Base-by-base conservation (phyloP, 2,329 filamentous ascomycete genomes). In the Fusarium sacchari region DNA sequence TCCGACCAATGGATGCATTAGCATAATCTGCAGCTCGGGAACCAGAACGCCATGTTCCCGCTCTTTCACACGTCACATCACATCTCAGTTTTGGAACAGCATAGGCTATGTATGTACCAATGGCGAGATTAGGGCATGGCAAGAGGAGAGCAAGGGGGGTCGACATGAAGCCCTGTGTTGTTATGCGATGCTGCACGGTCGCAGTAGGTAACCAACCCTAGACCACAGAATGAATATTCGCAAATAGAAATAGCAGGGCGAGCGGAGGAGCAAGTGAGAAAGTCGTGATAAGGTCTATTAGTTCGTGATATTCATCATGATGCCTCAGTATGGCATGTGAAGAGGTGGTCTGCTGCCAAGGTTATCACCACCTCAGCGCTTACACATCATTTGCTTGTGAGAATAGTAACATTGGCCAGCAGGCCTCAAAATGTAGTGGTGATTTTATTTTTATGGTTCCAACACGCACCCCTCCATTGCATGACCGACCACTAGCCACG, bases 21-120 rank as follows among this genome's bases (percentile, higher is more conserved):
- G 64, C 30, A 67, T 26, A 39, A 52, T 67, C 71, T 76, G 74
- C 74, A 76, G 56, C 55, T 75, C 75, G 75, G 75, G 75, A 77
- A 67, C 67, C 66, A 68, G 64, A 64, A 63, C 60, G 47, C 66
- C 60, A 61, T 47, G 67, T 64, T 72, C 67, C 72, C 75, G 75
- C 59, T 59, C 40, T 20, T 71, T 69, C 65, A 72, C 68, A 70
- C 64, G 71, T 67, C 64, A 67, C 63, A 64, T 75, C 70, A 67
- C 73, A 69, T 66, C 65, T 71, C 61, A 67, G 66, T 53, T 66
- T 65, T 36, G 34, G 55, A 32, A 24, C 50, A 57, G 72, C 65
- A 59, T 71, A 67, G 39, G 46, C 57, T 49, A 32, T 32, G 22
- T 34, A 34, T 50, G 30, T 34, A 36, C 60, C 75, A 76, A 77